These are phyloP conservation scores for Pyricularia sp. DNA, from an alignment of 2,329 filamentous ascomycete genomes.

Conservation along the genomic window DNA sequence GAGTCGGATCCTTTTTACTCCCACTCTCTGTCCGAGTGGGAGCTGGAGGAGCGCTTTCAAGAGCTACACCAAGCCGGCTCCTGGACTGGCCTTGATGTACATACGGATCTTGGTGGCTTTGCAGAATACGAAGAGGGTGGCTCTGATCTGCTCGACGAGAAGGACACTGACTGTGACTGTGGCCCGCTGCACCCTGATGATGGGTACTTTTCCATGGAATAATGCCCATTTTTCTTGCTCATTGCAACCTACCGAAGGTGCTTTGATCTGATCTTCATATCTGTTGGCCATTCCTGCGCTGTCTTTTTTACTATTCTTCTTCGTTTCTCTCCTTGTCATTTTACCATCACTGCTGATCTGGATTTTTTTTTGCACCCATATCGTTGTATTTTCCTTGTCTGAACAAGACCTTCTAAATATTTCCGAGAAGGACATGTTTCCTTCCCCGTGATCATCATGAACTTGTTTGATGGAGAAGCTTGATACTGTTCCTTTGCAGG, in stretches of 20 bases:
- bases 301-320: not conserved
- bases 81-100: not conserved
- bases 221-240: not conserved
- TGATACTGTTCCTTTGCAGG: not conserved
- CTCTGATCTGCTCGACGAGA: not conserved
- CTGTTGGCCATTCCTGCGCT: not conserved
- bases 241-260: not conserved
- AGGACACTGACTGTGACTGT: not conserved
- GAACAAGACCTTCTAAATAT: not conserved
- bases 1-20: constrained; percentile 5
- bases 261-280: not conserved
- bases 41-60: constrained; percentile 3
- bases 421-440: not conserved
- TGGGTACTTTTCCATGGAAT: not conserved
- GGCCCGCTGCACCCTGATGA: not conserved
- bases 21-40: not conserved
- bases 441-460: not conserved
- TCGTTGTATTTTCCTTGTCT: not conserved
- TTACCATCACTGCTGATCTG: not conserved
- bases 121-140: not conserved
- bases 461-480: not conserved
- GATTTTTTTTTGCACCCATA: not conserved
- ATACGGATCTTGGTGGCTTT: not conserved
- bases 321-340: not conserved
- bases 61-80: not conserved